phyloP scores from a whole-genome alignment of 2,329 filamentous ascomycete species.

The Pezicula carpinea region DNA sequence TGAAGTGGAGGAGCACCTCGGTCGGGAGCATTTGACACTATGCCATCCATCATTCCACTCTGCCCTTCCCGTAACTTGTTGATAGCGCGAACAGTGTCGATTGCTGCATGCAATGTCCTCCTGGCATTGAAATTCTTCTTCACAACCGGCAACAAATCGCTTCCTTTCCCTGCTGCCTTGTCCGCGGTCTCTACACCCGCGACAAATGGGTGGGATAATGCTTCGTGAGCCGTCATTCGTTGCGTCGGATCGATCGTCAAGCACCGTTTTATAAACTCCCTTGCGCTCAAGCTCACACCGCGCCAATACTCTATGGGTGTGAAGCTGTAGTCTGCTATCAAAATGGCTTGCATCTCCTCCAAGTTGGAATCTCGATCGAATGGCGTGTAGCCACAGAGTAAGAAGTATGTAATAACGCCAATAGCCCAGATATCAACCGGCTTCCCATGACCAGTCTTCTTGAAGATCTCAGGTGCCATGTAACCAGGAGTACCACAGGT shows the following conservation, averaged over 20 bases:
- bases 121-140: constrained; percentile 73
- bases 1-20: constrained; percentile 32
- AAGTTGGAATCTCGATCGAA: constrained; percentile 97
- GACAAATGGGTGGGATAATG: constrained; percentile 62
- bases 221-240: constrained; percentile 87
- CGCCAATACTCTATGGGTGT: constrained; percentile 95
- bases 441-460: constrained; percentile 96
- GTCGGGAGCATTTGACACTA: constrained; percentile 44
- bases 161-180: constrained; percentile 44
- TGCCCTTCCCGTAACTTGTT: constrained; percentile 66
- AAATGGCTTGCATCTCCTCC: constrained; percentile 98
- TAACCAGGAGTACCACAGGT: constrained; percentile 97
- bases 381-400: constrained; percentile 95
- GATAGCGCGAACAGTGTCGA: constrained; percentile 66
- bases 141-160: constrained; percentile 63
- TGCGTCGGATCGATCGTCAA: constrained; percentile 83
- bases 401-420: constrained; percentile 97
- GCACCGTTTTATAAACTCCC: constrained; percentile 89
- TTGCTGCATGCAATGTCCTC: constrained; percentile 63
- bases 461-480: constrained; percentile 99
- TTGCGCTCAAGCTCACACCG: constrained; percentile 77
- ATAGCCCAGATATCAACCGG: constrained; percentile 98
- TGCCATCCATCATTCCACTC: constrained; percentile 56
- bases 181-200: constrained; percentile 43
- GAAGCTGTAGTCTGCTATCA: constrained; percentile 94